A percentile compares a stretch with the other conserved stretches of the same genome.
Evolutionary conservation across 176 grass and related monocot species (phyloP).

Genomic region (Melocanna baccifera): DNA sequence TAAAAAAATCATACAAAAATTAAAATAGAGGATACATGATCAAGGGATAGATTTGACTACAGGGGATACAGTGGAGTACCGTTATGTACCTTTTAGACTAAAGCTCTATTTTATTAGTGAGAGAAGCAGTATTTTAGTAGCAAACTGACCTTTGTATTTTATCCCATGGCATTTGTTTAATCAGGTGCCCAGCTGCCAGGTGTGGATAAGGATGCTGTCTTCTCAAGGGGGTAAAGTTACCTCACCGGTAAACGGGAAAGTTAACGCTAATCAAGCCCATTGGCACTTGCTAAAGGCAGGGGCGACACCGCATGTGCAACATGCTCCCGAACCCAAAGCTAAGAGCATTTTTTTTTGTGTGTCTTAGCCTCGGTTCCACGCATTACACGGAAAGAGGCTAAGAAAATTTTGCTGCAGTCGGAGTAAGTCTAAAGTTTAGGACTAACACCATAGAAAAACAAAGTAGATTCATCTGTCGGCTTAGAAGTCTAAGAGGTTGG

Average conservation of each 20-base stretch:
- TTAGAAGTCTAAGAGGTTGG: no score
- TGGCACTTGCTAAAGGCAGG: neutral
- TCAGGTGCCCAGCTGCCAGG: constrained; percentile 34
- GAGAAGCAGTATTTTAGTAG: neutral
- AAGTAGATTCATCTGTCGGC: no score
- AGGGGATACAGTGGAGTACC: neutral
- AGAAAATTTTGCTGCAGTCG: no score
- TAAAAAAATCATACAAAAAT: no score
- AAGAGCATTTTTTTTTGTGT: no score
- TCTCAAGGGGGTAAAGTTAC: constrained; percentile 29
- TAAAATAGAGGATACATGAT: neutral
- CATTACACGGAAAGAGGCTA: no score
- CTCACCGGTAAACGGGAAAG: constrained; percentile 43
- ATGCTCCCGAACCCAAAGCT: no score
- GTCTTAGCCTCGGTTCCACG: no score
- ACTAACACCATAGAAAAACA: no score
- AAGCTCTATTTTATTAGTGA: neutral
- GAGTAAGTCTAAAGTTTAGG: no score
- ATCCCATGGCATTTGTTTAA: constrained; percentile 3
- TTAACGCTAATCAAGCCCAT: neutral
- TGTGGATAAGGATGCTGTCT: constrained; percentile 46
- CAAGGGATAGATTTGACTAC: neutral
- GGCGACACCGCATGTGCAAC: no score
- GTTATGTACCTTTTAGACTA: neutral
- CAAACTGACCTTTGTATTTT: neutral